Base-by-base conservation (phyloP, 2,329 filamentous ascomycete genomes). In the Talaromyces atroroseus region DNA sequence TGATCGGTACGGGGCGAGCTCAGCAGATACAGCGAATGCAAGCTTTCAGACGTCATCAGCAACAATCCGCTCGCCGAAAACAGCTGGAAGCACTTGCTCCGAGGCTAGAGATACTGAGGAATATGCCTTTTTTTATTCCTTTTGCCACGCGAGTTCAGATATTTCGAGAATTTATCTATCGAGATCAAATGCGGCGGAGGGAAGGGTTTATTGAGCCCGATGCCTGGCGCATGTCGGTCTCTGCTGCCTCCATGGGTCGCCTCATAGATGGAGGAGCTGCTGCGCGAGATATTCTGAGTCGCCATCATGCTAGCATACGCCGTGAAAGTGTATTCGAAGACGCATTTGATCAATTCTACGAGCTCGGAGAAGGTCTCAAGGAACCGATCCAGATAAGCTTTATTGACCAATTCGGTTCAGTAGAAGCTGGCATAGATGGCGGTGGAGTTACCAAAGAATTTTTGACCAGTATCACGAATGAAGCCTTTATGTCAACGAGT, bases 371-470 rank as follows among this genome's bases (percentile, higher is more conserved):
- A 14, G 87, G 86, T 0, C 74, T 99, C 56, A 97, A 97, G 68
- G 92, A 97, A 67, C 90, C 91, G 0, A 96, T 99, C 36, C 90
- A 95, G 67, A 97, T 99, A 65, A 94, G 90, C 0, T 99, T 99
- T 69, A 86, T 96, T 45, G 94, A 99, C 68, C 83, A 91, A 58
- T 99, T 95, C 63, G 89, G 88, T 59, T 83, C 87, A 1, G 80
- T 84, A 7, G 94, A 99, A 73, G 92, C 92, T 12, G 94, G 94
- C 10, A 97, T 99, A 55, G 94, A 99, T 67, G 94, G 94, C 0
- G 94, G 94, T 8, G 94, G 94, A 60, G 94, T 99, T 8, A 96
- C 92, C 1, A 99, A 99, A 65, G 94, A 99, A 66, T 99, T 99
- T 60, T 78, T 99, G 12, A 96, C 87, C 1, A 94, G 89, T 60